These are phyloP conservation scores for Pogostemon cablin DNA, from an alignment of 257 asterid genomes.

Conservation along the genomic window DNA sequence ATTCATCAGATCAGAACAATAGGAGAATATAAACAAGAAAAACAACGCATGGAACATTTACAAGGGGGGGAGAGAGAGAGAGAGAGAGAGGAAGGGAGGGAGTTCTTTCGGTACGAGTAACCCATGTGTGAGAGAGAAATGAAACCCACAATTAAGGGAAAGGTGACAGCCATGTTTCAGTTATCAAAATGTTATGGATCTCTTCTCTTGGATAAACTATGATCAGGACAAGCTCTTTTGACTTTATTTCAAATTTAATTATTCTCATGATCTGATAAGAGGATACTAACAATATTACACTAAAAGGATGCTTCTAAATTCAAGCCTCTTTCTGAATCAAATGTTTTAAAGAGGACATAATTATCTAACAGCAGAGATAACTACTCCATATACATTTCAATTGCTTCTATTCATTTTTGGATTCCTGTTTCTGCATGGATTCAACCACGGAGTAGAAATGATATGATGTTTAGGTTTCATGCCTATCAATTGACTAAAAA, in stretches of 20 bases:
- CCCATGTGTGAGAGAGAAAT: not conserved
- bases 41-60: not conserved
- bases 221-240: not conserved
- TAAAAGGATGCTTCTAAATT: not conserved
- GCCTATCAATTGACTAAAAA: not conserved
- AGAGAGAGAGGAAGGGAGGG: not conserved
- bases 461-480: constrained; percentile 9
- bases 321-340: not conserved
- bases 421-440: not conserved
- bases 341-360: not conserved
- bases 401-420: not conserved
- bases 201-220: not conserved
- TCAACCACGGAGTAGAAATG: not conserved
- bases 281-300: not conserved
- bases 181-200: not conserved
- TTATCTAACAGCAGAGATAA: not conserved
- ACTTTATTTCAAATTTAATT: not conserved
- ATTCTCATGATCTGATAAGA: not conserved
- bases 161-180: not conserved
- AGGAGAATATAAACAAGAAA: constrained; percentile 18
- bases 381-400: not conserved
- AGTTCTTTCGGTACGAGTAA: not conserved
- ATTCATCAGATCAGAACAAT: not conserved
- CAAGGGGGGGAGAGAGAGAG: not conserved
- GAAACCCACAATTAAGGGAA: not conserved